These are phyloP conservation scores for Candida sp. DNA, from an alignment of 1,139 yeast species.

Conservation along the genomic window DNA sequence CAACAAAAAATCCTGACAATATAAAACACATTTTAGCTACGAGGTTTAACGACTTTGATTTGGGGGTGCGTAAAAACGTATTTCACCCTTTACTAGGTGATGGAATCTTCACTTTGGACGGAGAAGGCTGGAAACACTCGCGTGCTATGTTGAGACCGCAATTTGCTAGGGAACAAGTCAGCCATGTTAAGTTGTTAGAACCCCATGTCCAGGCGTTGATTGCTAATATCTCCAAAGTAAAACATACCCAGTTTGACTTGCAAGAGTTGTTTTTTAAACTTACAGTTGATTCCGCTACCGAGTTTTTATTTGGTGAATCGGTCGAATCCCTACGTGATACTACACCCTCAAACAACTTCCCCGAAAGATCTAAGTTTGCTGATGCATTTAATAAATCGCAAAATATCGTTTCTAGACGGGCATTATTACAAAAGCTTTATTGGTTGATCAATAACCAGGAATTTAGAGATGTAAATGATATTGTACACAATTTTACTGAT, in stretches of 20 bases:
- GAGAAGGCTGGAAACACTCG: slow-evolving; percentile 56
- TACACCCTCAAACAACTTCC: slow-evolving; percentile 14
- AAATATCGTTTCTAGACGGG: slow-evolving; percentile 29
- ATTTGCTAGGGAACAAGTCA: slow-evolving; percentile 53
- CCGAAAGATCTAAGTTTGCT: slow-evolving; percentile 38
- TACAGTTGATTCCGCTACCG: slow-evolving; percentile 60
- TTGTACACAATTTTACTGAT: slow-evolving; percentile 32
- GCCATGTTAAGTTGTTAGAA: slow-evolving; percentile 46
- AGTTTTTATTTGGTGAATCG: slow-evolving; percentile 56
- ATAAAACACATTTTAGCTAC: slow-evolving; percentile 39
- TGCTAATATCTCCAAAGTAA: slow-evolving; percentile 23
- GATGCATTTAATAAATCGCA: slow-evolving; percentile 42
- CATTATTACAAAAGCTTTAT: slow-evolving; percentile 32
- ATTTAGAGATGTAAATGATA: slow-evolving; percentile 25
- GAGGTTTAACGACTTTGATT: slow-evolving; percentile 48
- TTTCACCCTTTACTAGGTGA: slow-evolving; percentile 49
- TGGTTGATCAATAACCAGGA: slow-evolving; percentile 25
- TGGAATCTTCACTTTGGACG: slow-evolving; percentile 57
- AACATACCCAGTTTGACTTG: slow-evolving; percentile 38
- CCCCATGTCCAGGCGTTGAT: slow-evolving; percentile 41
- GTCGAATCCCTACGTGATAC: slow-evolving; percentile 36
- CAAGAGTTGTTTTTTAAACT: slow-evolving; percentile 48
- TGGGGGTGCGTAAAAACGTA: slow-evolving; percentile 45
- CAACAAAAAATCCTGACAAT: slow-evolving; percentile 37
- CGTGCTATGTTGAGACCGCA: slow-evolving; percentile 59